Base-by-base conservation (phyloP, 306 rosid species). In the apple (Malus domestica) region DNA sequence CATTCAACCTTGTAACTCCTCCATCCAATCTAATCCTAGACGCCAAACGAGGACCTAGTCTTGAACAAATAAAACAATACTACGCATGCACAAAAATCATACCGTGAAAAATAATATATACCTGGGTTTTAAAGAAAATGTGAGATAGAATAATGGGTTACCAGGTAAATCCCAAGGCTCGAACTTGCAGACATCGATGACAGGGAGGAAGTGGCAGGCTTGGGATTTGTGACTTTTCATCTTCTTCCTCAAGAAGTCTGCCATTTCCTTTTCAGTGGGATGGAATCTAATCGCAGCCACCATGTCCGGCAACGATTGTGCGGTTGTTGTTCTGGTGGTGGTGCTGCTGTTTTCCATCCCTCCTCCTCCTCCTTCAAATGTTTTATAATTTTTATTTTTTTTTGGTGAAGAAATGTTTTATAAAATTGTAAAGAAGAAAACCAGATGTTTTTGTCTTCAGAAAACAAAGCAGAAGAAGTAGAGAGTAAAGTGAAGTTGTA, bases 111-210 rank as follows among this genome's bases (percentile, higher is more conserved):
- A 29, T 38, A 14, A 40, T 15, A 7, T 38, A 38, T 7, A 63
- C 16, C 30, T 30, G 42, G n/a, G 40, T 20, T 29, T 7, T 6
- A 40, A 63, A 66, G 46, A 10, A 35, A 66, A 66, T 19, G 27
- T 35, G 35, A 66, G 27, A 35, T 10, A 10, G 49, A 29, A 22
- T 64, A 1, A 64, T 10, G 20, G 10, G 42, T 59, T 65, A 89
- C 96, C 74, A 8, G 83, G 87, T 22, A 93, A 54, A 0, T 90
- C 80, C 85, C 78, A 77, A 16, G 98, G 98, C n/a, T 93, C 93
- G 5, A 4, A 62, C 11, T 78, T 76, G 86, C 81, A 79, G 64
- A 82, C 4, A 76, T 88, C 83, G 64, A 89, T 57, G 22, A 68
- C 89, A 42, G 81, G 86, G 15, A 93, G 78, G 46, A 73, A 18